Conservation (phyloP, 2,329 filamentous ascomycete species). For the Dothistroma septosporum region DNA sequence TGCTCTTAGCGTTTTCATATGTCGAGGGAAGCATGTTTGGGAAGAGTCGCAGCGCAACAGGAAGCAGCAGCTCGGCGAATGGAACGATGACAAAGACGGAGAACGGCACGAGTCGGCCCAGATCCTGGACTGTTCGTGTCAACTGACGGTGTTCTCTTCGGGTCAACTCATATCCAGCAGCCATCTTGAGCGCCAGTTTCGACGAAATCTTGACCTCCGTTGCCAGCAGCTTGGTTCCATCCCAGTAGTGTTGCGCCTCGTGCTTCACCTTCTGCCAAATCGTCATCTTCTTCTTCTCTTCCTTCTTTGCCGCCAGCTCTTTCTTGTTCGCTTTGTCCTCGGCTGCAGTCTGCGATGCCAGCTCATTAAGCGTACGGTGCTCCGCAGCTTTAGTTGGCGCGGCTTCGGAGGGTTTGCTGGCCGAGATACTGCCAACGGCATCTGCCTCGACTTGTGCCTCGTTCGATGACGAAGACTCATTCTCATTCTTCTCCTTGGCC, state of each 20-base stretch:
- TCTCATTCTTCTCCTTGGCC: conserved; percentile 51
- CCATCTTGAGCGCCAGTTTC: conserved; percentile 91
- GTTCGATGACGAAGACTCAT: conserved; percentile 24
- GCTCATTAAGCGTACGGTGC: conserved; percentile 54
- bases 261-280: conserved; percentile 91
- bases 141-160: conserved; percentile 89
- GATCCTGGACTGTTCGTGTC: conserved; percentile 86
- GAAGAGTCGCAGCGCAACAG: conserved; percentile 88
- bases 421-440: conserved; percentile 32
- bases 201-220: conserved; percentile 92
- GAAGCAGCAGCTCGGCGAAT: conserved; percentile 88
- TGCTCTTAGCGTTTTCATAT: conserved; percentile 86
- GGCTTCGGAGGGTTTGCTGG: conserved; percentile 40
- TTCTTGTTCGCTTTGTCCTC: conserved; percentile 49
- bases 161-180: conserved; percentile 92
- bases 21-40: conserved; percentile 96
- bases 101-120: conserved; percentile 89
- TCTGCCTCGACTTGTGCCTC: conserved; percentile 7
- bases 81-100: conserved; percentile 96
- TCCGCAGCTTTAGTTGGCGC: conserved; percentile 48
- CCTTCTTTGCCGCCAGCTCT: conserved; percentile 57
- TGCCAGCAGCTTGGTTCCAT: conserved; percentile 90
- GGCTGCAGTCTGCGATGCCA: conserved; percentile 58
- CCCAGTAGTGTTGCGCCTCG: conserved; percentile 92
- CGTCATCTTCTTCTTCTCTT: conserved; percentile 80